Conservation (phyloP, 805 yeast species). For the Pichia gijzeniarum region DNA sequence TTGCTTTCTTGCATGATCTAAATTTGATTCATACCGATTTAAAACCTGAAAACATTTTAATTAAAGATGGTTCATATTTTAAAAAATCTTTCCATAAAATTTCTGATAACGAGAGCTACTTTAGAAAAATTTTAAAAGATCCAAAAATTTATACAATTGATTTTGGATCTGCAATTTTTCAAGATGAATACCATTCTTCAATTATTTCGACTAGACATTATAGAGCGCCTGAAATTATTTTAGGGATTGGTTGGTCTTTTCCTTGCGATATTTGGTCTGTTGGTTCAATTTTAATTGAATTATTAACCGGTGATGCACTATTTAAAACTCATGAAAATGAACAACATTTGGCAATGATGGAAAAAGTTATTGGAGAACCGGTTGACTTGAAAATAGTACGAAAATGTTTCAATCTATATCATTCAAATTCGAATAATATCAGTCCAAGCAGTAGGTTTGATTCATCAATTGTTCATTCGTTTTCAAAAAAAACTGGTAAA, state of each 20-base stretch:
- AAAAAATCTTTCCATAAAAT: constrained; percentile 31
- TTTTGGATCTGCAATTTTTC: constrained; percentile 94
- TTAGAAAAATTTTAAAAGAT: constrained; percentile 50
- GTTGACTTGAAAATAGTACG: constrained; percentile 37
- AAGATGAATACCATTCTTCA: constrained; percentile 88
- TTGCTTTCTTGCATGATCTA: constrained; percentile 83
- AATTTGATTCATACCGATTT: constrained; percentile 91
- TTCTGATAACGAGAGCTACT: constrained; percentile 4
- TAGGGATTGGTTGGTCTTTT: constrained; percentile 94
- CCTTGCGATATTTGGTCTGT: constrained; percentile 98
- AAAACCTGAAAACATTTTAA: constrained; percentile 89
- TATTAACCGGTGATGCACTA: constrained; percentile 88
- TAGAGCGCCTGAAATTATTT: constrained; percentile 92
- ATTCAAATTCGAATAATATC: constrained; percentile 3
- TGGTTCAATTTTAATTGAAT: constrained; percentile 88
- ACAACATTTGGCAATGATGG: constrained; percentile 95
- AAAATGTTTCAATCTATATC: constrained; percentile 26
- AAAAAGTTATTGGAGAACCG: constrained; percentile 56
- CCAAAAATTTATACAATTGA: constrained; percentile 88
- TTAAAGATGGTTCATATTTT: constrained; percentile 46
- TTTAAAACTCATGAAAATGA: constrained; percentile 92
- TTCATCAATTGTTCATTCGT: constrained; percentile 25
- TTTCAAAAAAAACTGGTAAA: constrained; percentile 26
- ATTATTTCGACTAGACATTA: constrained; percentile 94
- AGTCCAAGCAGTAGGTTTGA: constrained; percentile 13